phyloP scores from a whole-genome alignment of 192 early-diverging fungal species.

The Mortierella claussenii region DNA sequence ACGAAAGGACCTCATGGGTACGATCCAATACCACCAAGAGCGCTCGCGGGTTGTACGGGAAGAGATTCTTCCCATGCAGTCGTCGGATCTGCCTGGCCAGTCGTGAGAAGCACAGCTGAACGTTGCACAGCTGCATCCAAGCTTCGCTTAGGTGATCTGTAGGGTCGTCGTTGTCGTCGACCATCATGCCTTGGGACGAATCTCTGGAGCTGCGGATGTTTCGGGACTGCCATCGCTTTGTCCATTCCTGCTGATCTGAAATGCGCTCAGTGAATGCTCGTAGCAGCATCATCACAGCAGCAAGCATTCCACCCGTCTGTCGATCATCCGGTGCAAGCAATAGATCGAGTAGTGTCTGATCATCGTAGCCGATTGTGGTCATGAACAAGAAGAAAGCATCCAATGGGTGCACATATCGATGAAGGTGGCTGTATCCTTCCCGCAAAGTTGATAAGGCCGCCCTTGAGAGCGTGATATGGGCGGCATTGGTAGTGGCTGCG shows the following conservation, averaged over 20 bases:
- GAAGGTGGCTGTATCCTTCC: constrained; percentile 8
- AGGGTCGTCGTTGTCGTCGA: neutral
- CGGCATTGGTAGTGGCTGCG: neutral
- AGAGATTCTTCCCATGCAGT: constrained; percentile 16
- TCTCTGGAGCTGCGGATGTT: too few relatives aligned
- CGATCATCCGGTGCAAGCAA: constrained; percentile 21
- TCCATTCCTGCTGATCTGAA: constrained; percentile 2
- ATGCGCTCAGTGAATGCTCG: constrained; percentile 19
- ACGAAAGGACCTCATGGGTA: constrained; percentile 3
- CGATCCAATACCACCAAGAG: constrained; percentile 23
- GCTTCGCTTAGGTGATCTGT: neutral
- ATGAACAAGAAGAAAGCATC: constrained; percentile 31
- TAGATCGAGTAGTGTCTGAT: constrained; percentile 36
- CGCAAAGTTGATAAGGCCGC: neutral
- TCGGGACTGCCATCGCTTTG: constrained; percentile 21
- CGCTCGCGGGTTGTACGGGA: constrained; percentile 39
- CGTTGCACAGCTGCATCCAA: neutral
- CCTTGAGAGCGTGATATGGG: neutral
- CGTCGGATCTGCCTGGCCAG: constrained; percentile 15
- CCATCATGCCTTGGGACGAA: too few relatives aligned
- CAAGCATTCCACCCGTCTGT: constrained; percentile 35
- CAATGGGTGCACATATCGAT: constrained; percentile 15
- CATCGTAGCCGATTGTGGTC: constrained; percentile 32
- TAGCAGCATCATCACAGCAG: constrained; percentile 26
- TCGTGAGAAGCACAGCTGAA: constrained; percentile 11